Percentiles rank a stretch among this genome's conserved stretches.
Evolutionary conservation across 2,329 filamentous ascomycete genomes (phyloP).

Genomic region (Sarocladiaceae sp.): DNA sequence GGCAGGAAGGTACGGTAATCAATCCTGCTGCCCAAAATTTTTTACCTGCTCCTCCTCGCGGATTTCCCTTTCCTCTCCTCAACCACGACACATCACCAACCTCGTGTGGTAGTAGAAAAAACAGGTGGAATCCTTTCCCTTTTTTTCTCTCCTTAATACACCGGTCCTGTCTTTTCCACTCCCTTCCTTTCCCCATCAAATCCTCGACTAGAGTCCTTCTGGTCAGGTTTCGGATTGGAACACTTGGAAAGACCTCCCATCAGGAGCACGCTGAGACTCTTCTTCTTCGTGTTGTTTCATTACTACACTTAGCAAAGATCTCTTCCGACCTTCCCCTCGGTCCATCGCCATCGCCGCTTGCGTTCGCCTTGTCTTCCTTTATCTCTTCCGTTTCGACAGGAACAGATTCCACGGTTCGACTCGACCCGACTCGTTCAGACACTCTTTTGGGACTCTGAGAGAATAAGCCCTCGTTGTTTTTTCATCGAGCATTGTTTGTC

Average conservation of each 20-base stretch:
- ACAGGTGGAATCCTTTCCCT: constrained; percentile 11
- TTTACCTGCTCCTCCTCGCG: constrained; percentile 9
- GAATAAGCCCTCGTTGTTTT: constrained; percentile 7
- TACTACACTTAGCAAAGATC: constrained; percentile 7
- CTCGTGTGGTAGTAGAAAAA: constrained; percentile 10
- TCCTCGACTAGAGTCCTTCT: constrained; percentile 16
- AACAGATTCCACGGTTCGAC: constrained; percentile 7
- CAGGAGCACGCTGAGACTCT: constrained; percentile 8
- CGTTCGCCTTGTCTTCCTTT: neutral
- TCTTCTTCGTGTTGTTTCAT: constrained; percentile 9
- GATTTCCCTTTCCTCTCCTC: constrained; percentile 9
- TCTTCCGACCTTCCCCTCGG: neutral
- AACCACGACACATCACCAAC: constrained; percentile 7
- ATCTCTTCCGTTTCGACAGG: constrained; percentile 2
- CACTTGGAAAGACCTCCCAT: constrained; percentile 11
- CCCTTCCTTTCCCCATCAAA: constrained; percentile 10
- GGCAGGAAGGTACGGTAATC: constrained; percentile 2
- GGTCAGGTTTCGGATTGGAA: constrained; percentile 15
- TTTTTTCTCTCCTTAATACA: constrained; percentile 12
- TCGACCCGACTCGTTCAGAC: constrained; percentile 9
- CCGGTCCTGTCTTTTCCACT: constrained; percentile 6
- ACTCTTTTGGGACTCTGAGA: constrained; percentile 7
- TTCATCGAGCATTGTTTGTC: constrained; percentile 11
- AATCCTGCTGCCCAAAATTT: constrained; percentile 10
- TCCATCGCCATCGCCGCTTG: neutral